These are phyloP conservation scores for Suhomyces bolitotheri DNA, from an alignment of 1,139 yeast species.

Conservation along the genomic window DNA sequence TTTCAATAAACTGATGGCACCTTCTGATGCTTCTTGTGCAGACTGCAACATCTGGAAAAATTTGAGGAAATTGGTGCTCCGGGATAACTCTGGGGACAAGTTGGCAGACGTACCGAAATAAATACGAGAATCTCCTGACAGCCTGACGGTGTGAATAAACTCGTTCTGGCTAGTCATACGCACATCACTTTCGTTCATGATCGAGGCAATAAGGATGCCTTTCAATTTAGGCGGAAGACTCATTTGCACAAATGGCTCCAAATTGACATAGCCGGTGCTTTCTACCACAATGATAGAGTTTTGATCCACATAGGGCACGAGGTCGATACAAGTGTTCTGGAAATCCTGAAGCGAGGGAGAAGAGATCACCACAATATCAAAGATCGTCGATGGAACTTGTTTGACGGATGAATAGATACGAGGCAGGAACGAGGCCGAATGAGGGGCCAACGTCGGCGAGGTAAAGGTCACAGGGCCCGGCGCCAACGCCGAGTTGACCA, in stretches of 20 bases:
- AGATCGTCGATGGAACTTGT: slow-evolving; percentile 24
- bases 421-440: slow-evolving; percentile 23
- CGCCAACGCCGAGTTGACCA: slow-evolving; percentile 24
- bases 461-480: slow-evolving; percentile 10
- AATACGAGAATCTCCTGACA: slow-evolving; percentile 37
- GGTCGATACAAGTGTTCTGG: slow-evolving; percentile 30
- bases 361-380: slow-evolving; percentile 39
- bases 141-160: slow-evolving; percentile 29
- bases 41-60: slow-evolving; percentile 36
- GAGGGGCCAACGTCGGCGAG: slow-evolving; percentile 7
- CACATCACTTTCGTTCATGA: slow-evolving; percentile 66
- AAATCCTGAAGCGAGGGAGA: slow-evolving; percentile 46
- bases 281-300: slow-evolving; percentile 60
- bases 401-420: slow-evolving; percentile 19
- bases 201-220: slow-evolving; percentile 50
- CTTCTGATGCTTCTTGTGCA: slow-evolving; percentile 35
- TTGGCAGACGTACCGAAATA: slow-evolving; percentile 39
- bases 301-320: slow-evolving; percentile 29
- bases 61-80: slow-evolving; percentile 26
- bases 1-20: slow-evolving; percentile 43
- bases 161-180: slow-evolving; percentile 35
- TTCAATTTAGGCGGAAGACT: slow-evolving; percentile 32
- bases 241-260: slow-evolving; percentile 63
- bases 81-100: slow-evolving; percentile 16
- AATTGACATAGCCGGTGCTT: slow-evolving; percentile 67